phyloP scores from a whole-genome alignment of 2,329 filamentous ascomycete species.

The Tolypocladium tropicale region DNA sequence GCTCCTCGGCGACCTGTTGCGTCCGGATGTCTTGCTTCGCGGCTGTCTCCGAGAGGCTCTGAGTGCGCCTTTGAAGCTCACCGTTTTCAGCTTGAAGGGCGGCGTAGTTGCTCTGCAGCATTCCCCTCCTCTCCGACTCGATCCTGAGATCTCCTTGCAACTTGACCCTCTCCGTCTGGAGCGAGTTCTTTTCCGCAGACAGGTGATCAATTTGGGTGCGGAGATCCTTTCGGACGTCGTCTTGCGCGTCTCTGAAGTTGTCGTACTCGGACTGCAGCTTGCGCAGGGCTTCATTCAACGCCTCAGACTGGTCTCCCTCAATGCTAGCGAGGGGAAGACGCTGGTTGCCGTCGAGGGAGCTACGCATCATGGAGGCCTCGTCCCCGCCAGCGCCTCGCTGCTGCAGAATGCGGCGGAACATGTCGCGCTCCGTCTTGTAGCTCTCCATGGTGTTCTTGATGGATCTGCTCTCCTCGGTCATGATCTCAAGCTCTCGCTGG shows the following conservation, averaged over 20 bases:
- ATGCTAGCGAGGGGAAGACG: constrained; percentile 48
- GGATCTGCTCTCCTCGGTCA: constrained; percentile 76
- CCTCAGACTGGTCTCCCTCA: constrained; percentile 46
- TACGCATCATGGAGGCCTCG: constrained; percentile 59
- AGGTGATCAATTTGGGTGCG: constrained; percentile 78
- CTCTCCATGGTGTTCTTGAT: constrained; percentile 80
- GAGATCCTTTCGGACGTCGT: constrained; percentile 69
- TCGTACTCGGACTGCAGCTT: constrained; percentile 89
- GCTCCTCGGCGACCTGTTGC: constrained; percentile 85
- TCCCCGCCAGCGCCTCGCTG: constrained; percentile 54
- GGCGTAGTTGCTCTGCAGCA: constrained; percentile 79
- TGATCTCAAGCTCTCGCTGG: constrained; percentile 59
- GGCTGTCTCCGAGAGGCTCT: constrained; percentile 67
- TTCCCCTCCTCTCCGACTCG: constrained; percentile 74
- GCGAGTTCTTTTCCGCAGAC: constrained; percentile 67
- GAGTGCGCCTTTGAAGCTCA: constrained; percentile 75
- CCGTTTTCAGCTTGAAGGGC: constrained; percentile 76
- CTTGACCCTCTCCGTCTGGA: constrained; percentile 75
- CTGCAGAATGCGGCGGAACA: constrained; percentile 90
- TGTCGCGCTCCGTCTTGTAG: constrained; percentile 91
- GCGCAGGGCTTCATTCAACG: constrained; percentile 67
- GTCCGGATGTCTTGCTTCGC: constrained; percentile 85
- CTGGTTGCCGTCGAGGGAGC: constrained; percentile 50
- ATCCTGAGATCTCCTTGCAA: constrained; percentile 72
- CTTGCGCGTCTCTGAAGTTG: constrained; percentile 75